A percentile compares a stretch with the other conserved stretches of the same genome.
Conservation (phyloP, 129 eudicot genomes). For the Sambucus nigra region DNA sequence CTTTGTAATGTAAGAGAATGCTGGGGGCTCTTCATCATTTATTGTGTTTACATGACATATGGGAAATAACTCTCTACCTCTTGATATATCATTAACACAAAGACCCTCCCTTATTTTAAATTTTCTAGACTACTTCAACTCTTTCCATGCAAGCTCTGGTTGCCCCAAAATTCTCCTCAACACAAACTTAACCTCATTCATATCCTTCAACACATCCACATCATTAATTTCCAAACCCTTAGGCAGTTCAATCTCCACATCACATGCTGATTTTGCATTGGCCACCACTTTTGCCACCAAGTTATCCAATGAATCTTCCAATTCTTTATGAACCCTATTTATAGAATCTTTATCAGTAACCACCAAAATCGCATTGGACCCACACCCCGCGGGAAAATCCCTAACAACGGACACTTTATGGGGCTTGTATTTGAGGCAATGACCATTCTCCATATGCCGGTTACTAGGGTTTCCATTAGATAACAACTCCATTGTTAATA, state of each 20-base stretch:
- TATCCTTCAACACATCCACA: neutral
- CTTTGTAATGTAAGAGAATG: conserved; percentile 43
- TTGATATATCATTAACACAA: conserved; percentile 53
- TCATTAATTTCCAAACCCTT: neutral
- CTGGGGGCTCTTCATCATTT: conserved; percentile 56
- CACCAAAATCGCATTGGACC: conserved; percentile 20
- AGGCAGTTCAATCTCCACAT: conserved; percentile 4
- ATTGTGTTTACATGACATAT: conserved; percentile 66
- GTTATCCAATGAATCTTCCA: conserved; percentile 8
- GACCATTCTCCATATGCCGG: conserved; percentile 30
- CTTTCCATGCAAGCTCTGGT: conserved; percentile 73
- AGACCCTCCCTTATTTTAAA: conserved; percentile 48
- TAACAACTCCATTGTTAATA: conserved; percentile 27
- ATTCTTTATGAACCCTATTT: too few species aligned
- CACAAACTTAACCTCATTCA: conserved; percentile 47
- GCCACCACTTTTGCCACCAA: neutral
- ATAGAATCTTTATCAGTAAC: too few species aligned
- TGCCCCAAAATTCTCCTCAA: conserved; percentile 71
- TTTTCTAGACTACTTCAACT: conserved; percentile 45
- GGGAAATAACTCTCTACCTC: conserved; percentile 48
- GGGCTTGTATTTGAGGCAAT: conserved; percentile 37
- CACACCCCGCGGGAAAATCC: conserved; percentile 64
- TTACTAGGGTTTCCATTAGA: conserved; percentile 27
- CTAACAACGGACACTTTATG: conserved; percentile 55
- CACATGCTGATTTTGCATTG: conserved; percentile 4